Conservation (phyloP, 106 monocot species). For the Alisma plantagoaquatica region DNA sequence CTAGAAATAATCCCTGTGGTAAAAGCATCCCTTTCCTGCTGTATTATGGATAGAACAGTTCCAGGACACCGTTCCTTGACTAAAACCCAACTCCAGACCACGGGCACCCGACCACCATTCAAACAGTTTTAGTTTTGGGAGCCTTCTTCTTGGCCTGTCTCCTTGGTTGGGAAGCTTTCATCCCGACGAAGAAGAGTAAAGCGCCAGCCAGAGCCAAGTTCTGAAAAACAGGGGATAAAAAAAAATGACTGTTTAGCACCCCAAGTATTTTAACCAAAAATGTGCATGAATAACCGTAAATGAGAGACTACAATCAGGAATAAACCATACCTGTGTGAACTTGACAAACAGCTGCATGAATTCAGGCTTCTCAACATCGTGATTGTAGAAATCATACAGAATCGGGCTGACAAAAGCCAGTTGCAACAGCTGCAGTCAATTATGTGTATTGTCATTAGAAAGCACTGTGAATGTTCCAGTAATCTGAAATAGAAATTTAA, state of each 20-base stretch:
- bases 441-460: no score
- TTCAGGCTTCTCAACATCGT: conserved; percentile 45
- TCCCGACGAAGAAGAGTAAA: conserved; percentile 71
- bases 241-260: no score
- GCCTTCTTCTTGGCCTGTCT: conserved; percentile 59
- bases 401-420: conserved; percentile 55
- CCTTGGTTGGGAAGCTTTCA: conserved; percentile 67
- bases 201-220: conserved; percentile 76
- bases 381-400: conserved; percentile 84
- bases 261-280: neutral
- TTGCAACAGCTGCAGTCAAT: no score
- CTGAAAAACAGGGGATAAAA: conserved; percentile 19
- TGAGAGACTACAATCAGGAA: neutral
- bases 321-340: conserved; percentile 28
- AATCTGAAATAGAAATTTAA: no score
- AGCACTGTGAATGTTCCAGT: no score
- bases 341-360: conserved; percentile 62
- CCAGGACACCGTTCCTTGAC: no score
- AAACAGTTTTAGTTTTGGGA: conserved; percentile 52
- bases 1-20: no score
- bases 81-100: no score
- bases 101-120: no score
- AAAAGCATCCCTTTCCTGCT: no score
- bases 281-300: neutral
- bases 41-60: no score